phyloP scores from a whole-genome alignment of 2,329 filamentous ascomycete genomes.

The Fusarium sp. region DNA sequence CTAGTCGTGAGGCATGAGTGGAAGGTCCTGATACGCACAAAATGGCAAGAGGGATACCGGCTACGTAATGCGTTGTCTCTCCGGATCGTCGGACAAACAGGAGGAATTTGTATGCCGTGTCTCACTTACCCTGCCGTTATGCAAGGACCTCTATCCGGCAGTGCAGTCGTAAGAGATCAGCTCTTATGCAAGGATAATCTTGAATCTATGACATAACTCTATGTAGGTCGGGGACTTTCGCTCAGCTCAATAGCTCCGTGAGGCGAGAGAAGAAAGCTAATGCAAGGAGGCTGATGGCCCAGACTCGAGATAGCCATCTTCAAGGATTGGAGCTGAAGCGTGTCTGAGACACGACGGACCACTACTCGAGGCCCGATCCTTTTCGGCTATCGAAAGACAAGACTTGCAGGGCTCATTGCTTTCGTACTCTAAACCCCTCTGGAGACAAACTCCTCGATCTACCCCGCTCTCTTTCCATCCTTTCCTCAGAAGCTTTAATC shows the following conservation, averaged over 20 bases:
- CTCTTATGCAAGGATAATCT: not conserved
- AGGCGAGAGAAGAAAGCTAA: not conserved
- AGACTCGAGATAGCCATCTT: not conserved
- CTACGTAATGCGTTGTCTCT: too few relatives aligned
- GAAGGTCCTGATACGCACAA: too few relatives aligned
- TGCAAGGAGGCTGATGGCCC: not conserved
- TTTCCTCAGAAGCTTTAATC: not conserved
- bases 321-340: not conserved
- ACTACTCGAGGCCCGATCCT: not conserved
- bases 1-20: accelerated
- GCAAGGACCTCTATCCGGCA: not conserved
- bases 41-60: accelerated
- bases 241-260: too few relatives aligned
- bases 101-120: not conserved
- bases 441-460: not conserved
- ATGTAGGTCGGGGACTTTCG: not conserved
- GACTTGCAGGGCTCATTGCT: not conserved
- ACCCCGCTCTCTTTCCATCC: not conserved
- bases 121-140: too few relatives aligned
- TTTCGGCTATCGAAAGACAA: not conserved
- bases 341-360: not conserved
- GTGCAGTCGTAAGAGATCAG: too few relatives aligned
- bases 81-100: not conserved
- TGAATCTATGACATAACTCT: not conserved
- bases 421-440: not conserved